Base-by-base conservation (phyloP, 192 early-diverging fungal genomes). In the Thamnidium elegans region DNA sequence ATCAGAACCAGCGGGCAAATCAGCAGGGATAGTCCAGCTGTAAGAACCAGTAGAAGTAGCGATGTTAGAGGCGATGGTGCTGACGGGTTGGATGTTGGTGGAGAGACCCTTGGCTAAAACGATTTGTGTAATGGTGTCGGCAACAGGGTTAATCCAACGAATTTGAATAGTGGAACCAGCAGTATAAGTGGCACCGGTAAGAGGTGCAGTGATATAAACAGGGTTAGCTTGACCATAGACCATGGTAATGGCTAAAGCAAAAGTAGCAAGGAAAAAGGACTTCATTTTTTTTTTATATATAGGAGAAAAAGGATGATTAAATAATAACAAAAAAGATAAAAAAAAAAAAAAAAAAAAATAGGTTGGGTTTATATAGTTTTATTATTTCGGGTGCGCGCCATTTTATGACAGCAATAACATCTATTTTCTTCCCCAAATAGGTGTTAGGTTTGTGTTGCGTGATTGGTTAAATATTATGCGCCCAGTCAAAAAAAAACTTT, bases 21-120 rank as follows among this genome's bases (percentile, higher is more conserved):
- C n/a, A 42, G 72, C 55, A 50, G 72, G 72, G 39, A 73, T 73
- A 36, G 55, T 54, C 72, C 72, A 73, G 19, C 59, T 65, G 58
- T 65, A 73, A 14, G 46, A 23, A 31, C 62, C 62, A 46, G 62
- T 21, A 21, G 60, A 11, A 21, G 72, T 56, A 31, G 32, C 36
- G 14, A 73, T 67, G 48, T 65, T 65, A 53, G 60, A 50, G 47
- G 66, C 72, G 54, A 73, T 64, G 32, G 50, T 53, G 19, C 34
- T 51, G n/a, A 73, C 48, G 20, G 54, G 62, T 43, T 69, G 67
- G 26, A 73, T 54, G 43, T 66, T 61, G 42, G 65, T 63, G 45
- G 60, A 58, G 39, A 44, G 15, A 43, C 72, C 72, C 53, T 68
- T 52, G 17, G 67, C 61, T 15, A 73, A 59, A 15, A 59, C 55